Conservation (phyloP, 2,329 filamentous ascomycete genomes). For the Penicillium sp. region DNA sequence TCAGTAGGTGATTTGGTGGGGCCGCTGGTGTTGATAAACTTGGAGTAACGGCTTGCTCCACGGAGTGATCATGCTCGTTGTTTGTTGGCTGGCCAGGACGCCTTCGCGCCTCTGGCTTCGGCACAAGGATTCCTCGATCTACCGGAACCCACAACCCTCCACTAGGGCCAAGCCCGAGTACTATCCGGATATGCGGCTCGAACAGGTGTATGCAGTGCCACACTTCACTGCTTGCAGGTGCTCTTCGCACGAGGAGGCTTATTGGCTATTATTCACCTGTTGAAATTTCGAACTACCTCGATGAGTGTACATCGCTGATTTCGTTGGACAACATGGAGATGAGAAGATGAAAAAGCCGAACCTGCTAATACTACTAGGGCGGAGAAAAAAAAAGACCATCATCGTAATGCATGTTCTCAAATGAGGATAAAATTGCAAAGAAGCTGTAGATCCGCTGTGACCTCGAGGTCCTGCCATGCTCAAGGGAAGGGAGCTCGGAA, state of each 20-base stretch:
- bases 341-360: not conserved
- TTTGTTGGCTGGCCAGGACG: not conserved
- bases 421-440: not conserved
- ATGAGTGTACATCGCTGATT: not conserved
- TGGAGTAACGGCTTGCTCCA: not conserved
- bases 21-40: not conserved
- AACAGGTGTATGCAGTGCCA: not conserved
- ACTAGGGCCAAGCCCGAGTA: not conserved
- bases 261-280: not conserved
- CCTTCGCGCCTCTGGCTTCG: not conserved
- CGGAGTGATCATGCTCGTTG: not conserved
- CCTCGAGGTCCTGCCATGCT: not conserved
- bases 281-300: not conserved
- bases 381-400: too few species aligned
- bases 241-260: not conserved
- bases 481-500: not conserved
- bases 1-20: not conserved
- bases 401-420: not conserved
- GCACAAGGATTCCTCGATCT: not conserved
- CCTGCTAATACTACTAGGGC: not conserved
- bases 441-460: not conserved
- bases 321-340: not conserved
- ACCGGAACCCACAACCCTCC: constrained; percentile 8
- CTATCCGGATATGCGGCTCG: not conserved
- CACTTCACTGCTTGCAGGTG: not conserved